Percentiles rank a stretch among this genome's conserved stretches.
These are phyloP conservation scores for Nicotiana rustica DNA, from an alignment of 305 asterid species.

Conservation along the genomic window DNA sequence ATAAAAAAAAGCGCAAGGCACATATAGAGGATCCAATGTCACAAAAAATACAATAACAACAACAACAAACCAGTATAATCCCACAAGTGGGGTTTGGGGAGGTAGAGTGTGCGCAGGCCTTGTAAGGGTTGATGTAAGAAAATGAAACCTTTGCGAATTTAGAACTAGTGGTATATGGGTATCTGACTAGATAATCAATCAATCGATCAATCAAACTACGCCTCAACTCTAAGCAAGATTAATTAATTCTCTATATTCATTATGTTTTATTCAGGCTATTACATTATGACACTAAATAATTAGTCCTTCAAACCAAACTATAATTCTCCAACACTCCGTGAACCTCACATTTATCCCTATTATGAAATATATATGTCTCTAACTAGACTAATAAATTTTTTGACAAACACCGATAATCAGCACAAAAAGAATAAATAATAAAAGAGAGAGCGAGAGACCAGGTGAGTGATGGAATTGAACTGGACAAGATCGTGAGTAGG, in stretches of 20 bases:
- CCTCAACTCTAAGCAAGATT: not conserved
- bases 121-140: not conserved
- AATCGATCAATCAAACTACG: not conserved
- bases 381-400: no score
- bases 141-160: no score
- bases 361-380: no score
- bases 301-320: no score
- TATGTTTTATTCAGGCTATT: not conserved
- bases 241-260: not conserved
- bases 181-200: not conserved
- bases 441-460: slow-evolving; percentile 45
- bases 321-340: no score
- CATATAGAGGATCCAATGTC: not conserved
- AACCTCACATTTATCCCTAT: no score
- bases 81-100: no score
- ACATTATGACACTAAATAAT: not conserved
- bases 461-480: slow-evolving; percentile 64
- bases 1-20: not conserved
- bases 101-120: no score
- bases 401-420: no score
- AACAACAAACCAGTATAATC: no score
- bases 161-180: not conserved
- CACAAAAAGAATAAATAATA: not conserved
- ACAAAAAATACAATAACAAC: not conserved
- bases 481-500: slow-evolving; percentile 72